Evolutionary conservation across 805 yeast genomes (phyloP).

Genomic region (Zygoascus flipseniorum): DNA sequence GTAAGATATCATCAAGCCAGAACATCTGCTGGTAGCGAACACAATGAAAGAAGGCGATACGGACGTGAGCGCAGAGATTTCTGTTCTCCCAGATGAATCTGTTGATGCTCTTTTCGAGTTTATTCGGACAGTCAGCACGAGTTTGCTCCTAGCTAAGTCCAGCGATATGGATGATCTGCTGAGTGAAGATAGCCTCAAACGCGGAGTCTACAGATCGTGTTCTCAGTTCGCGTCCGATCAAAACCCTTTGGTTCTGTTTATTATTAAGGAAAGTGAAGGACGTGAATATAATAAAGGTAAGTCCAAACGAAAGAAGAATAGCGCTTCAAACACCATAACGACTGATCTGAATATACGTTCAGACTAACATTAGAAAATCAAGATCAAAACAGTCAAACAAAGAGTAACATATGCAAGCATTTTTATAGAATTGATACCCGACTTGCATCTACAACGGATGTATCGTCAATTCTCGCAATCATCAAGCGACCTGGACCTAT

Average conservation of each 20-base stretch:
- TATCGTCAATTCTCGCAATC: conserved; percentile 18
- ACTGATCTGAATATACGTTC: not conserved
- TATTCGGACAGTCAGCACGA: not conserved
- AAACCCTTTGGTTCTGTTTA: conserved; percentile 19
- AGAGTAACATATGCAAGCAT: not conserved
- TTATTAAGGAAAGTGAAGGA: conserved; percentile 3
- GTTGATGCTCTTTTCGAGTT: not conserved
- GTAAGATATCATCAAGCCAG: too few relatives aligned
- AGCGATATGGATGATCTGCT: not conserved
- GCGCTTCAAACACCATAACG: too few relatives aligned
- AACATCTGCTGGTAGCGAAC: too few relatives aligned
- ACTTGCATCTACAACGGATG: conserved; percentile 4
- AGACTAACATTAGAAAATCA: not conserved
- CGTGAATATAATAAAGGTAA: conserved; percentile 2
- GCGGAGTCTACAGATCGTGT: conserved; percentile 1
- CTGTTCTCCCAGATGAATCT: not conserved
- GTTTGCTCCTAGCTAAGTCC: not conserved
- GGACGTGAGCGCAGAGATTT: not conserved
- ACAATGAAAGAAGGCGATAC: too few relatives aligned
- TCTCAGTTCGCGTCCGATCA: conserved; percentile 18
- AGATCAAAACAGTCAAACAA: not conserved
- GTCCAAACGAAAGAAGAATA: conserved; percentile 2
- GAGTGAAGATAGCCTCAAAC: not conserved
- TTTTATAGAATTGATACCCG: conserved; percentile 10
- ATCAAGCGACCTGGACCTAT: conserved; percentile 18